A percentile compares a stretch with the other conserved stretches of the same genome.
Conservation (phyloP, 148 eudicot genomes). For the Fagopyrum homotropicum region DNA sequence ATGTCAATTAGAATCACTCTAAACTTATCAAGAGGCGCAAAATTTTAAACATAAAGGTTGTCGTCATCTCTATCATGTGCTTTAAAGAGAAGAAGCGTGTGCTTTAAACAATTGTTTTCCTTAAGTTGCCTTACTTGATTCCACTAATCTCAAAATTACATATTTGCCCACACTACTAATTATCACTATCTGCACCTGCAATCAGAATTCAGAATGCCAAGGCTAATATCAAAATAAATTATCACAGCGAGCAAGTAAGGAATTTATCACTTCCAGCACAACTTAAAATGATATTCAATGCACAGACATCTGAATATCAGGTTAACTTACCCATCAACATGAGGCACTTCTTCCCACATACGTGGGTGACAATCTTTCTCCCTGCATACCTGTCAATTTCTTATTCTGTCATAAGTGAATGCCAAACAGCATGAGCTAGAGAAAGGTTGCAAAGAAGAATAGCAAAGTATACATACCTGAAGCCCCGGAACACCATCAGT, state of each 20-base stretch:
- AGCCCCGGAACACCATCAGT: constrained; percentile 78
- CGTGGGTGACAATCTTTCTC: constrained; percentile 32
- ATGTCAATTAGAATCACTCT: no score
- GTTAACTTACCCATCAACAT: constrained; percentile 37
- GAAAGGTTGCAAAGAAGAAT: background rate
- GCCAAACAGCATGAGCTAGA: background rate
- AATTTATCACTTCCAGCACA: background rate
- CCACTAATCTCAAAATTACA: no score
- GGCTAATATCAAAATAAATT: background rate
- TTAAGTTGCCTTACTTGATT: no score
- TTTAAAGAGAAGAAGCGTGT: no score
- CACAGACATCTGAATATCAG: background rate
- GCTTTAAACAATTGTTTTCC: no score
- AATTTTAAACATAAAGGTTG: no score
- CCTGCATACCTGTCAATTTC: constrained; percentile 44
- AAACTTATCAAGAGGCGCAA: no score
- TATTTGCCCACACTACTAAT: no score
- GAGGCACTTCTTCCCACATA: constrained; percentile 55
- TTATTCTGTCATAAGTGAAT: constrained; percentile 3
- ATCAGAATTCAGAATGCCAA: background rate
- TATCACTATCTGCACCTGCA: no score
- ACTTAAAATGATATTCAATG: background rate
- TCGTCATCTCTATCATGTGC: no score
- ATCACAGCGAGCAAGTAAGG: background rate
- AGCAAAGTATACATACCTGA: constrained; percentile 42